Evolutionary conservation across 371 early-diverging fungal species (phyloP), one percentile per base, ranked within the genome.

Genomic region (Smittium culicis): DNA sequence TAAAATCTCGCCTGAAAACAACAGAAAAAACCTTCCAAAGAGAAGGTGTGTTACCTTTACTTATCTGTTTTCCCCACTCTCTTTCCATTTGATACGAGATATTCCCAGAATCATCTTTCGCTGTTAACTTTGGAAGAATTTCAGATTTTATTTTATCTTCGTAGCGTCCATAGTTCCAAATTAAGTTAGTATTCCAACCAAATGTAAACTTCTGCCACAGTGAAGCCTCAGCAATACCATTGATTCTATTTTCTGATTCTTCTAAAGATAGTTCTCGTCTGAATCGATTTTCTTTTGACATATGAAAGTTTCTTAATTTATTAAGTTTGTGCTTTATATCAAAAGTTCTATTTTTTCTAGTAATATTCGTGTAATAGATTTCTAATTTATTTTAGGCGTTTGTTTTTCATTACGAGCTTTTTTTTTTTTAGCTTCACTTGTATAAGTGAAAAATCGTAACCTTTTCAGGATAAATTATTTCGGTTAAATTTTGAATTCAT

Each of bases 121-220:
- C 1, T 28, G 31, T 16, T 24, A 68, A 54, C n/a, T 67, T 54
- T 25, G 55, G 27, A 64, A 68, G 69, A 25, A 57, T 71, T 45
- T 63, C 28, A 17, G 28, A 24, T 25, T 20, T 25, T 20, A 61
- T 61, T 33, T 25, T 25, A 17, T 17, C 25, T 17, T 25, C 24
- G 17, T 20, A 17, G 17, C 25, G 17, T 58, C 61, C 61, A 25
- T 61, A 61, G 17, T 61, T 61, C 61, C 61, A 61, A 33, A 61
- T 61, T 25, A 61, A 24, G 17, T 27, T 24, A 20, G 61, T 20
- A 27, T 24, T 20, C 61, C 61, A 61, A 17, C 61, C 61, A 61
- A 61, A 61, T 58, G 61, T 61, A 17, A 61, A 61, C 17, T 54
- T 20, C 54, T 54, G 54, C 54, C 17, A 25, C 20, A 25, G 54